A percentile compares a stretch with the other conserved stretches of the same genome.
Evolutionary conservation across 352 stramenopile genomes (phyloP).

Genomic region (Bremia lactucae): DNA sequence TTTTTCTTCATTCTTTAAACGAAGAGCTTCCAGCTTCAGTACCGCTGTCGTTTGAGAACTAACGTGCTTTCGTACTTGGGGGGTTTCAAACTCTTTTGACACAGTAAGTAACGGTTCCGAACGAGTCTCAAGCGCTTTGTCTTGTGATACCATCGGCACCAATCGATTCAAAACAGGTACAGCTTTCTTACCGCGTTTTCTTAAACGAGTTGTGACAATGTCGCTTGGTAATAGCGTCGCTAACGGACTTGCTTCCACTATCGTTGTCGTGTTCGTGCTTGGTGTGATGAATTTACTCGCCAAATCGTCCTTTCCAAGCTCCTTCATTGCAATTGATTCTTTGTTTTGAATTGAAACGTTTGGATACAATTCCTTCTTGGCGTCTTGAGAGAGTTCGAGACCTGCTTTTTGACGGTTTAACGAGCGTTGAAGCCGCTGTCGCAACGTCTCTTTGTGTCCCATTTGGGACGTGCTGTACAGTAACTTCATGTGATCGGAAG

Average conservation of each 20-base stretch:
- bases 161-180: conserved; percentile 7
- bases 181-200: conserved; percentile 29
- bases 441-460: conserved; percentile 74
- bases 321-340: conserved; percentile 8
- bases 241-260: background rate
- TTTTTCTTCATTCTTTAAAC: conserved; percentile 69
- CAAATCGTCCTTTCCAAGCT: conserved; percentile 12
- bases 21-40: conserved; percentile 51
- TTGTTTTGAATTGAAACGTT: conserved; percentile 17
- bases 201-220: background rate
- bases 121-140: no score
- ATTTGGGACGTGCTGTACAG: conserved; percentile 70
- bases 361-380: conserved; percentile 51
- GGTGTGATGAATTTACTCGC: no score
- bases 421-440: conserved; percentile 64
- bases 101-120: no score
- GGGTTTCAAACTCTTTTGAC: background rate
- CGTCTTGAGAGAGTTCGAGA: conserved; percentile 37
- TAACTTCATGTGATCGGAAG: conserved; percentile 52
- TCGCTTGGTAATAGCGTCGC: background rate
- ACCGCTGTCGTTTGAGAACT: conserved; percentile 64
- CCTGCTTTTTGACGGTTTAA: conserved; percentile 71
- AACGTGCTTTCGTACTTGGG: conserved; percentile 9
- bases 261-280: no score
- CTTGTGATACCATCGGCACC: conserved; percentile 15